Evolutionary conservation across 306 rosid species (phyloP), one percentile per base, ranked within the genome.

Genomic region (Vigna nakashimae): DNA sequence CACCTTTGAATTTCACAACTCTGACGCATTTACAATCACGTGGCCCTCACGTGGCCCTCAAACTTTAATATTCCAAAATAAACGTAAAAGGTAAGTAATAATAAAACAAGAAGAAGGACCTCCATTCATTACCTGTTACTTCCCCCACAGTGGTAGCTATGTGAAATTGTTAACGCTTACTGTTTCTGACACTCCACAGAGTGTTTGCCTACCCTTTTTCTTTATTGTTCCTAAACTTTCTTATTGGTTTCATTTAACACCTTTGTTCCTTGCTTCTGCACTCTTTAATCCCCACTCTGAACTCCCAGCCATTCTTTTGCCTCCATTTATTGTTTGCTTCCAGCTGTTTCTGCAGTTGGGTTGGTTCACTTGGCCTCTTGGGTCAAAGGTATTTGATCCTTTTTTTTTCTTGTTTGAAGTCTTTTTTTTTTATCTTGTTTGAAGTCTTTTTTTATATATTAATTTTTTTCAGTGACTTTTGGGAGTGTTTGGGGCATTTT

Each of bases 1-100:
- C 80, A 60, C 78, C 57, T 88, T 90, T 84, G 85, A 87, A 84
- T 58, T 80, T 87, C 84, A 74, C 86, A 79, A 65, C 88, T 69
- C 84, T 76, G 83, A 73, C 86, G 65, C 86, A 80, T 80, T 79
- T 82, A 57, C 86, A 89, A 78, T 82, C 98, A 90, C 96, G 88
- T 88, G 93, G 86, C 65, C 63, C 12, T 82, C 98, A 90, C 96
- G 88, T 88, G 93, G 87, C 65, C 63, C 12, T 32, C 45, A 62
- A 18, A 28, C 68, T 80, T 55, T 68, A 42, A 63, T 65, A 55
- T 57, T 17, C 70, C 26, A 42, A 77, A 78, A 65, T 38, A 66
- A 52, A 30, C 18, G 10, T 32, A 69, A 84, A 70, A 84, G 65
- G 74, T 26, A 85, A 81, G 77, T 36, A 71, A 48, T 49, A 71